Conservation (phyloP, 1,284 basidiomycete species). For the Rhodotorula glutinis region DNA sequence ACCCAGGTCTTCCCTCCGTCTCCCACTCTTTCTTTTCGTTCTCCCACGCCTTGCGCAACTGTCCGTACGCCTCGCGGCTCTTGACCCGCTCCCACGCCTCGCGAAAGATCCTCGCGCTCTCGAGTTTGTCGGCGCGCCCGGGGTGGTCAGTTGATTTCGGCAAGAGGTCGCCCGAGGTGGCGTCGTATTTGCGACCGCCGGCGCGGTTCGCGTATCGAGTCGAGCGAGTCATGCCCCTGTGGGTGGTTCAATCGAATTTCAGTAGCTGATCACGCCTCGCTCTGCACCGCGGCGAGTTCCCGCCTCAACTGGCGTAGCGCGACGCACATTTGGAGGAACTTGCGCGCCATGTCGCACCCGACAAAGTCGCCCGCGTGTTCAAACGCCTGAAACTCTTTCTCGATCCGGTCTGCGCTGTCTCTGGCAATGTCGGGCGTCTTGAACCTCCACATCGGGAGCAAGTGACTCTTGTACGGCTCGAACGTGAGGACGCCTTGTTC, state of each 20-base stretch:
- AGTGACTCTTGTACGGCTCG: slow-evolving; percentile 27
- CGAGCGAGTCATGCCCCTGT: slow-evolving; percentile 22
- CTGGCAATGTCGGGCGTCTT: slow-evolving; percentile 7
- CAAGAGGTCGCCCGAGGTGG: slow-evolving; percentile 5
- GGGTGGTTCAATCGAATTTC: no score
- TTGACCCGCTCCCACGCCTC: slow-evolving; percentile 21
- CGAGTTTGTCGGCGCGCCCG: slow-evolving; percentile 14
- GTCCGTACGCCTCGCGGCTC: background rate
- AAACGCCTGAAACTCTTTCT: slow-evolving; percentile 9
- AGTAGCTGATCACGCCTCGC: no score
- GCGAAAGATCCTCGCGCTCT: slow-evolving; percentile 18
- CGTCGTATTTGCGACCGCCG: slow-evolving; percentile 27
- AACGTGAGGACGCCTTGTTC: slow-evolving; percentile 30
- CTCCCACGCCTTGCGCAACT: slow-evolving; percentile 20
- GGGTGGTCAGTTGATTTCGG: slow-evolving; percentile 13
- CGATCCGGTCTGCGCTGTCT: slow-evolving; percentile 2
- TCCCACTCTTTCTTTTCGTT: slow-evolving; percentile 12
- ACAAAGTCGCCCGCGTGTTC: slow-evolving; percentile 15
- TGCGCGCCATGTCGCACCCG: slow-evolving; percentile 23
- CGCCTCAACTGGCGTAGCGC: no score
- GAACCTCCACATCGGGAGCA: slow-evolving; percentile 29
- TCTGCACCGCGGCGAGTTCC: no score
- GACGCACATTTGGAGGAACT: slow-evolving; percentile 25
- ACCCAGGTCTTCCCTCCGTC: background rate
- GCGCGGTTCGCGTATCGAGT: slow-evolving; percentile 25